Evolutionary conservation across 306 rosid genomes (phyloP), one percentile per base, ranked within the genome.

Genomic region (Quercus dentata): DNA sequence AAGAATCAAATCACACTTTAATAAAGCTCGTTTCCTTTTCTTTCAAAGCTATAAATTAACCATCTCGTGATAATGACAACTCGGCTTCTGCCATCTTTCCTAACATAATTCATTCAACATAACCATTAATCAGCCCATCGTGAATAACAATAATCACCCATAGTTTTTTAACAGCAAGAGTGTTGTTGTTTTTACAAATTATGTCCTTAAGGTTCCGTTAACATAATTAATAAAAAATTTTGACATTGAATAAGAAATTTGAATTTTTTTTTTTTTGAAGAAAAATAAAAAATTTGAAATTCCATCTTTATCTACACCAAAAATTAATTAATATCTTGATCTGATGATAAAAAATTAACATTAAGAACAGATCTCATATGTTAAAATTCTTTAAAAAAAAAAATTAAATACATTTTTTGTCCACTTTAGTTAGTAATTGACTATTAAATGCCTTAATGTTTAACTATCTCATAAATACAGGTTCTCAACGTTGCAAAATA

Each of bases 1-100:
- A 68, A 74, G 82, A 65, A 80, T 80, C 84, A 67, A 72, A 72
- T 73, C 84, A 76, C 74, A 65, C 79, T 14, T 63, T 57, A 73
- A 76, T 19, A 67, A 74, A 67, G 52, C 79, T 27, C 28, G 15
- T 52, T 13, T 6, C 20, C 68, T 58, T 56, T 23, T 5, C 20
- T 63, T 54, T 74, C 76, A n/a, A 21, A 13, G 17, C 54, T 56
- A 8, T 64, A 19, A 13, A 4, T 54, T 2, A 3, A 6, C 6
- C 44, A 35, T 11, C 65, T 59, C 14, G 17, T 49, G 54, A 49
- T 49, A 49, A 49, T 49, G 54, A 41, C 17, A 49, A 12, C 59
- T n/a, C 21, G 17, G 69, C 69, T 41, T 6, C 61, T 18, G 28
- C 49, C 44, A 19, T 79, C 62, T 8, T 64, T 23, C 74, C 28